phyloP scores from a whole-genome alignment of 2,329 filamentous ascomycete genomes.

The Paecilomyces niveus region DNA sequence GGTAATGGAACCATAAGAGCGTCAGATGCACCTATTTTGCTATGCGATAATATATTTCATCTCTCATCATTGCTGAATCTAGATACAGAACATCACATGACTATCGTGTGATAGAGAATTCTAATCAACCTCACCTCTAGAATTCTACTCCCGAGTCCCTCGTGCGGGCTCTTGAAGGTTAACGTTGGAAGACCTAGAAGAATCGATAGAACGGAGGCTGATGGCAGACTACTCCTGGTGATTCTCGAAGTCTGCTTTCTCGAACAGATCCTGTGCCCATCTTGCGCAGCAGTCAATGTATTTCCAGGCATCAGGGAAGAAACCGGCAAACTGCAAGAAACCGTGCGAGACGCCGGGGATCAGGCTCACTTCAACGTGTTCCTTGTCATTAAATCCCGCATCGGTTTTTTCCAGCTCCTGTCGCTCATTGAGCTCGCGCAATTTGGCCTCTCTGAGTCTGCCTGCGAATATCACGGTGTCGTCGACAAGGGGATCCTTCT shows the following conservation, averaged over 20 bases:
- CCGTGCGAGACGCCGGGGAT: slow-evolving; percentile 89
- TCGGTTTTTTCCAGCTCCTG: slow-evolving; percentile 46
- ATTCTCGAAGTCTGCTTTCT: slow-evolving; percentile 13
- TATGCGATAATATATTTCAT: too few species aligned
- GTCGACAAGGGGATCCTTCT: slow-evolving; percentile 90
- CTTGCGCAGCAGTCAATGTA: slow-evolving; percentile 69
- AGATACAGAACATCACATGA: too few species aligned
- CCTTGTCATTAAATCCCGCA: slow-evolving; percentile 61
- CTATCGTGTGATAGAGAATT: too few species aligned
- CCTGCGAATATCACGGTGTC: slow-evolving; percentile 96
- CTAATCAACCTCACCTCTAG: too few species aligned
- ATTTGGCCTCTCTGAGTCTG: slow-evolving; percentile 70
- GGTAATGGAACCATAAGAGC: too few species aligned
- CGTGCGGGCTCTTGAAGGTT: background rate
- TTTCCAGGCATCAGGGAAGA: slow-evolving; percentile 87
- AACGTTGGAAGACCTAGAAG: background rate
- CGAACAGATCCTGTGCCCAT: slow-evolving; percentile 78
- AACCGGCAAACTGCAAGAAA: slow-evolving; percentile 80
- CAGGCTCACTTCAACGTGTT: slow-evolving; percentile 72
- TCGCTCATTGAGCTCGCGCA: slow-evolving; percentile 51
- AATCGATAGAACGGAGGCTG: slow-evolving; percentile 8
- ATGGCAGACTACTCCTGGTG: slow-evolving; percentile 11
- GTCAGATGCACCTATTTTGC: too few species aligned
- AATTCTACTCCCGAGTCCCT: background rate
- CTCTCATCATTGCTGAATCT: too few species aligned